Evolutionary conservation across 805 yeast species (phyloP).

Genomic region (Cyberlindnera maclurae): DNA sequence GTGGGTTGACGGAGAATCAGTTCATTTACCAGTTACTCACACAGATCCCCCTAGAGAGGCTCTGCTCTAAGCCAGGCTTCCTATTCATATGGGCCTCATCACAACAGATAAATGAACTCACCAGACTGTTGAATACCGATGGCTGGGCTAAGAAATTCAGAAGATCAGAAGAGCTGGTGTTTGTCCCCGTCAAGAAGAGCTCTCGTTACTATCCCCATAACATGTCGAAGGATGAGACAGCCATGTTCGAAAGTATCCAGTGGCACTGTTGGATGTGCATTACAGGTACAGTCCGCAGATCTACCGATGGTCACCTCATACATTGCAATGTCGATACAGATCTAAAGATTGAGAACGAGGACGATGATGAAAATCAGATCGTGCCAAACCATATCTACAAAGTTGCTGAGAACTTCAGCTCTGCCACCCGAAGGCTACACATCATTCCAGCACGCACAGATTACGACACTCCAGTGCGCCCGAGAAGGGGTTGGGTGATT

Average conservation of each 20-base stretch:
- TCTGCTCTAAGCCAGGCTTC: constrained; percentile 82
- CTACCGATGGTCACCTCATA: constrained; percentile 75
- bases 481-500: constrained; percentile 88
- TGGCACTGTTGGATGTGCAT: constrained; percentile 99
- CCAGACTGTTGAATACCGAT: constrained; percentile 44
- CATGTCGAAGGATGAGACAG: constrained; percentile 35
- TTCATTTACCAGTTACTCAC: constrained; percentile 54
- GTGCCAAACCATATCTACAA: constrained; percentile 73
- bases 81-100: constrained; percentile 85
- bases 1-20: constrained; percentile 74
- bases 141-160: constrained; percentile 65
- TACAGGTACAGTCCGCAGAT: constrained; percentile 86
- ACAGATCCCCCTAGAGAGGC: constrained; percentile 60
- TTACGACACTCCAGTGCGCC: constrained; percentile 49
- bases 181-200: constrained; percentile 59
- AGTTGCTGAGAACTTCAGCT: constrained; percentile 84
- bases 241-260: constrained; percentile 61
- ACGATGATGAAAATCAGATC: constrained; percentile 32
- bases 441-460: constrained; percentile 74
- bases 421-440: constrained; percentile 75
- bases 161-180: constrained; percentile 84
- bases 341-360: constrained; percentile 55
- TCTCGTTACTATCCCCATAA: constrained; percentile 63
- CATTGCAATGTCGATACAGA: constrained; percentile 93
- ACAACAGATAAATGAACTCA: constrained; percentile 57